These are phyloP conservation scores for Metschnikowia orientalis DNA, from an alignment of 805 yeast species.

Conservation along the genomic window DNA sequence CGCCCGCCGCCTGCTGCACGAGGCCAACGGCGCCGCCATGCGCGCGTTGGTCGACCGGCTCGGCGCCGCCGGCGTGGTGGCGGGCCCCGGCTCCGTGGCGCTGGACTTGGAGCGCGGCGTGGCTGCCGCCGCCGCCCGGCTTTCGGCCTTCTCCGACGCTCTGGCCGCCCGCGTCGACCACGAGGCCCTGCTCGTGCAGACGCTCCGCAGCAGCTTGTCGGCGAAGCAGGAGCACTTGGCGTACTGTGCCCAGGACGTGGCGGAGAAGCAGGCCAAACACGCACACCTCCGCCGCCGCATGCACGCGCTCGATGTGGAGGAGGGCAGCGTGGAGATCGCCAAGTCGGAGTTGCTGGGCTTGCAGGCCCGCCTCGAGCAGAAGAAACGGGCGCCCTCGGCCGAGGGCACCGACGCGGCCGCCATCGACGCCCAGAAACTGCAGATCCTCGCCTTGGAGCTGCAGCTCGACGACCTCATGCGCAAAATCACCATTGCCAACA, in stretches of 20 bases:
- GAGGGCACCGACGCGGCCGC: slow-evolving; percentile 31
- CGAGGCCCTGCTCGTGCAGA: no score
- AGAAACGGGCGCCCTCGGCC: slow-evolving; percentile 21
- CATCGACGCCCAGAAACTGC: slow-evolving; percentile 31
- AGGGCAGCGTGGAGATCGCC: slow-evolving; percentile 45
- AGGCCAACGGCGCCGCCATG: no score
- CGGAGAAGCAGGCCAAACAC: not conserved
- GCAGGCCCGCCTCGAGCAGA: slow-evolving; percentile 28
- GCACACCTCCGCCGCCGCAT: slow-evolving; percentile 23
- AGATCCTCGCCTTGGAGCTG: slow-evolving; percentile 25
- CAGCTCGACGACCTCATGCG: slow-evolving; percentile 50
- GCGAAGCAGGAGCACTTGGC: slow-evolving; percentile 38
- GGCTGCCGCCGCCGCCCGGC: no score
- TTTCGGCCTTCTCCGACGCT: no score
- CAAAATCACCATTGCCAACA: slow-evolving; percentile 47
- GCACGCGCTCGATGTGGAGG: slow-evolving; percentile 36
- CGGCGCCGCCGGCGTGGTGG: no score
- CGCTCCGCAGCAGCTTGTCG: not conserved
- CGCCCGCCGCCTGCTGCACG: no score
- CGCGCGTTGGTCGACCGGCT: no score
- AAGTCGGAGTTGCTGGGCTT: slow-evolving; percentile 38
- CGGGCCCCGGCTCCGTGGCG: no score
- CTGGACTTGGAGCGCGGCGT: no score
- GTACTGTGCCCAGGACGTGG: slow-evolving; percentile 24
- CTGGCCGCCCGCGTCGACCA: no score